Conservation (phyloP, 2,329 filamentous ascomycete species). For the Volutella citrinella region DNA sequence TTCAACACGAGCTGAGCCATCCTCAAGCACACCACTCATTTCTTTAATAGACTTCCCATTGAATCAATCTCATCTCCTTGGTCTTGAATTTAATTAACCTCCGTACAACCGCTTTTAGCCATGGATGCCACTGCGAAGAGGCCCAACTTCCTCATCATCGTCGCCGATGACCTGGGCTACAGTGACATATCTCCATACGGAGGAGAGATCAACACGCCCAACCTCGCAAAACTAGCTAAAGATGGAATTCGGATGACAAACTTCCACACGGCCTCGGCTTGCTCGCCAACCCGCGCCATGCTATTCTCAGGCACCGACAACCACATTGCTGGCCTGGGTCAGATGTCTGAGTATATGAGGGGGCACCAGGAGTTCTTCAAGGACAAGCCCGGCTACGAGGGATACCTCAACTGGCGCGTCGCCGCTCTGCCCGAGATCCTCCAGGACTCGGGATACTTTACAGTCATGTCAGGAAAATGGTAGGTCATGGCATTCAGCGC, state of each 20-base stretch:
- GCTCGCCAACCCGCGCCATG: constrained; percentile 55
- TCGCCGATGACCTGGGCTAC: constrained; percentile 27
- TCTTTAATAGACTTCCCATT: too few species aligned
- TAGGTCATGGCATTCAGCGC: too few species aligned
- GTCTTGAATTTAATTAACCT: too few species aligned
- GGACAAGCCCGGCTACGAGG: constrained; percentile 21
- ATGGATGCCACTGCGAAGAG: too few species aligned
- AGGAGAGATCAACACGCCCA: constrained; percentile 54
- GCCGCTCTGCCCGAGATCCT: constrained; percentile 27
- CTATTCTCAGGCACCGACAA: too few species aligned
- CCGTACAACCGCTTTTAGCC: too few species aligned
- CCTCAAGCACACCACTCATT: too few species aligned
- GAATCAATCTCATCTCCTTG: too few species aligned
- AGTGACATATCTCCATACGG: constrained; percentile 38
- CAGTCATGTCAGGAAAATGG: constrained; percentile 31
- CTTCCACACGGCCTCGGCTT: constrained; percentile 57
- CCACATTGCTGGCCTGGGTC: too few species aligned
- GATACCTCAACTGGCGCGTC: constrained; percentile 28
- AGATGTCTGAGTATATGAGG: background rate
- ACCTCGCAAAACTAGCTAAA: constrained; percentile 47
- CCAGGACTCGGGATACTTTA: constrained; percentile 28
- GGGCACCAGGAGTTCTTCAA: constrained; percentile 5
- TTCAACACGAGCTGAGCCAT: too few species aligned
- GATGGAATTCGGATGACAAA: constrained; percentile 53
- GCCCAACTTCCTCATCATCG: constrained; percentile 25